Percentiles rank a stretch among this genome's conserved stretches.
phyloP scores from a whole-genome alignment of 805 yeast species.

The Wickerhamiella cacticola region DNA sequence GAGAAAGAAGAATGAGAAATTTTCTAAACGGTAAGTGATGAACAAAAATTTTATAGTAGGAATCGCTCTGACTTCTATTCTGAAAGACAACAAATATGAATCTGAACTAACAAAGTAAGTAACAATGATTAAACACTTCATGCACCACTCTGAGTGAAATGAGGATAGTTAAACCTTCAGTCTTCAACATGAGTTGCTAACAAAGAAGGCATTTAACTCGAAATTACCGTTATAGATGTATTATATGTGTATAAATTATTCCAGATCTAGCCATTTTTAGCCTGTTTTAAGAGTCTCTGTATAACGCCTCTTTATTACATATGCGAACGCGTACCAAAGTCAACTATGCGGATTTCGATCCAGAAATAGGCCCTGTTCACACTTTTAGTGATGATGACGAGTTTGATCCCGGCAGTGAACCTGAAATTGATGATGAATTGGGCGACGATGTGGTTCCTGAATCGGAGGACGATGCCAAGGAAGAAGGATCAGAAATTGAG shows the following conservation, averaged over 20 bases:
- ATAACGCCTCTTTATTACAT: not conserved
- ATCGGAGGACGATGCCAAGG: slow-evolving; percentile 7
- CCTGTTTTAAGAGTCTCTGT: no score
- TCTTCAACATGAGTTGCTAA: slow-evolving; percentile 29
- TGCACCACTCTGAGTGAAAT: slow-evolving; percentile 25
- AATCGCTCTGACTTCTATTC: slow-evolving; percentile 27
- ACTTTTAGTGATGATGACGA: slow-evolving; percentile 11
- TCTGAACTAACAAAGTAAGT: slow-evolving; percentile 16
- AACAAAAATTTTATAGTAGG: slow-evolving; percentile 24
- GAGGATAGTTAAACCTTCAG: slow-evolving; percentile 28
- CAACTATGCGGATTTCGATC: slow-evolving; percentile 3
- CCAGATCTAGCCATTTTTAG: no score
- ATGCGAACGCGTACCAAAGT: not conserved
- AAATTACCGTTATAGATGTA: no score
- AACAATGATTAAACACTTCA: slow-evolving; percentile 27
- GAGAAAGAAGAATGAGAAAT: not conserved
- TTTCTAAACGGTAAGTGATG: slow-evolving; percentile 13
- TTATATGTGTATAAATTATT: no score
- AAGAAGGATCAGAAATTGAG: not conserved
- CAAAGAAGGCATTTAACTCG: no score
- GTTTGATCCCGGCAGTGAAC: slow-evolving; percentile 4
- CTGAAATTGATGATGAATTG: slow-evolving; percentile 1
- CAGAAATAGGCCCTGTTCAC: not conserved
- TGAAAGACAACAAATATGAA: not conserved
- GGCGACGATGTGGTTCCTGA: not conserved